Percentiles rank a stretch among this genome's conserved stretches.
These are phyloP conservation scores for Blepharisma stoltei DNA, from an alignment of 73 alveolate species.

Conservation along the genomic window DNA sequence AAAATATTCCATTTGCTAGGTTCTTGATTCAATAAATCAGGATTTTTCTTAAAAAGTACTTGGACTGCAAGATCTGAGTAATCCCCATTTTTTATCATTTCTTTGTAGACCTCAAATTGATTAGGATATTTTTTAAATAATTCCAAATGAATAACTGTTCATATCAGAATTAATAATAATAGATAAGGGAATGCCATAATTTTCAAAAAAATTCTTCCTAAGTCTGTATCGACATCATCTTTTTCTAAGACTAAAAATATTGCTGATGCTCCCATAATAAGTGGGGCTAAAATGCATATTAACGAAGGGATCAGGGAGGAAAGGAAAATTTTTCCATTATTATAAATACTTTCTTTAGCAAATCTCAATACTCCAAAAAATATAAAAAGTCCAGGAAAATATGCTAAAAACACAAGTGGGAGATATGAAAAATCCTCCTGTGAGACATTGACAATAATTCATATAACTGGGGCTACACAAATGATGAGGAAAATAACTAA, in stretches of 20 bases:
- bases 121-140: slow-evolving; percentile 15
- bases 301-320: background rate
- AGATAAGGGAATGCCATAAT: background rate
- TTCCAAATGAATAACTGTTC: background rate
- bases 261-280: slow-evolving; percentile 1
- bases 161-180: background rate
- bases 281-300: background rate
- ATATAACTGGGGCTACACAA: background rate
- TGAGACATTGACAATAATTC: background rate
- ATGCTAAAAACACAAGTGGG: background rate
- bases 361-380: background rate
- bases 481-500: background rate
- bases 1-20: background rate
- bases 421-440: background rate
- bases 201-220: background rate
- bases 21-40: background rate
- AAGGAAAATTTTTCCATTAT: background rate
- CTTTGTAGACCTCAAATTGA: background rate
- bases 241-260: background rate
- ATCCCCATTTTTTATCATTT: background rate
- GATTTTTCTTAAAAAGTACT: background rate
- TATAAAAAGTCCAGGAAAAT: background rate
- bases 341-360: background rate
- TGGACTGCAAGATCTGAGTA: background rate
- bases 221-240: background rate